Conservation (phyloP, 257 asterid species). For the Solanum pennellii region DNA sequence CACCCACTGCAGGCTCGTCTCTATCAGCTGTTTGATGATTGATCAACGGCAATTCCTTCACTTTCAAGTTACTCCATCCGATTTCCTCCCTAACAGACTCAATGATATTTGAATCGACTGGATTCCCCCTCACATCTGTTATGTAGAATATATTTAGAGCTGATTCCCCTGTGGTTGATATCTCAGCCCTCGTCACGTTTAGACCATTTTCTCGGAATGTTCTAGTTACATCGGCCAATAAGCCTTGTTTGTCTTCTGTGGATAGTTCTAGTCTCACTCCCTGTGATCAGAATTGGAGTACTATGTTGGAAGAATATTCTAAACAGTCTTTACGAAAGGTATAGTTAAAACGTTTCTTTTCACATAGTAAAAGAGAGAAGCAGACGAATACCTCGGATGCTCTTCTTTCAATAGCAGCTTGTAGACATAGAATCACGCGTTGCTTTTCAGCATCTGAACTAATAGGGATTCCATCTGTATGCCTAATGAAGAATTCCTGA, state of each 20-base stretch:
- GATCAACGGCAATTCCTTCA: slow-evolving; percentile 59
- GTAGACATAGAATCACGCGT: slow-evolving; percentile 72
- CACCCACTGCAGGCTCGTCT: slow-evolving; percentile 13
- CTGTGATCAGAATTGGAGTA: slow-evolving; percentile 18
- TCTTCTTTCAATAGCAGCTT: slow-evolving; percentile 41
- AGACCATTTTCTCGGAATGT: slow-evolving; percentile 88
- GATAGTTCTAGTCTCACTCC: slow-evolving; percentile 86
- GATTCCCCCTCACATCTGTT: slow-evolving; percentile 57
- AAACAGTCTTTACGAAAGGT: background rate
- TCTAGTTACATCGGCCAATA: slow-evolving; percentile 73
- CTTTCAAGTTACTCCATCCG: slow-evolving; percentile 58
- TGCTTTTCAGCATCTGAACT: slow-evolving; percentile 78
- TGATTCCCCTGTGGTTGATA: slow-evolving; percentile 44
- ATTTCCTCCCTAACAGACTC: slow-evolving; percentile 57
- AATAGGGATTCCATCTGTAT: slow-evolving; percentile 69
- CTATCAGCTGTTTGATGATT: slow-evolving; percentile 34
- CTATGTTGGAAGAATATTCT: background rate
- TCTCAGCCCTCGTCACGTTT: slow-evolving; percentile 75
- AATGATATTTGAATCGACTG: slow-evolving; percentile 44
- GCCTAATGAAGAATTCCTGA: slow-evolving; percentile 85
- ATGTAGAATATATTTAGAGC: slow-evolving; percentile 63
- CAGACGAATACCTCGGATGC: slow-evolving; percentile 50
- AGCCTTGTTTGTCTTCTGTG: slow-evolving; percentile 45
- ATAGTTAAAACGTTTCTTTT: background rate
- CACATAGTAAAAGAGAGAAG: background rate